Evolutionary conservation across 768 basidiomycete genomes (phyloP), one percentile per base, ranked within the genome.

Genomic region (Pleurotus giganteus): DNA sequence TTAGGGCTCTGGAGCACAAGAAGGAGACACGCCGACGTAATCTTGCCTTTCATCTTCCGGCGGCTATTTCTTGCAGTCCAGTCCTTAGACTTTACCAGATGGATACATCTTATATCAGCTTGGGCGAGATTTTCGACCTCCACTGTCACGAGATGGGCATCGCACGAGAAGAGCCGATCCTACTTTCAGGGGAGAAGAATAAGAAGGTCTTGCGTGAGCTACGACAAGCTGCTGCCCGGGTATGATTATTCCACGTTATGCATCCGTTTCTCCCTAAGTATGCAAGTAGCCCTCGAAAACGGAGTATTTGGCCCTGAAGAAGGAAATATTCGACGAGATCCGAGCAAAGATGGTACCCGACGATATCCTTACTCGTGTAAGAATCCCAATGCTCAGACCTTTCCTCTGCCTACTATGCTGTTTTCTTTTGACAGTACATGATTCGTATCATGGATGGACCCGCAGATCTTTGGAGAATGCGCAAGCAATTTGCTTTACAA

Each of bases 401-500:
- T 7, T 55, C n/a, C 50, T 4, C 36, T 39, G n/a, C 24, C 43
- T 41, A 23, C 32, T 15, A 9, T 8, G 24, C 37, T 43, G 24
- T 49, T 29, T 49, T 47, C 2, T 31, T 43, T 32, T 54, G 43
- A 2, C 53, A 99, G 97, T 98, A 94, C 68, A 91, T 99, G 89
- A 77, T 85, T 36, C 83, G 82, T 29, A 88, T 89, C 21, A 96
- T 98, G 91, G 74, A 79, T 43, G 81, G 80, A 2, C 85, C 95
- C 4, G 82, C 83, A 54, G 91, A 94, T 62, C 78, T 98, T 2
- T 99, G 96, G 96, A 81, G 91, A 57, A 94, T 98, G 85, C 85
- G 97, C 57, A 98, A 97, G 73, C 95, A 98, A 71, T 97, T 98
- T 69, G 88, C 95, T 7, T 69, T 89, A 36, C 95, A 98, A 65